These are phyloP conservation scores for Ogataea hybrid DNA, from an alignment of 1,139 yeast genomes.

Conservation along the genomic window DNA sequence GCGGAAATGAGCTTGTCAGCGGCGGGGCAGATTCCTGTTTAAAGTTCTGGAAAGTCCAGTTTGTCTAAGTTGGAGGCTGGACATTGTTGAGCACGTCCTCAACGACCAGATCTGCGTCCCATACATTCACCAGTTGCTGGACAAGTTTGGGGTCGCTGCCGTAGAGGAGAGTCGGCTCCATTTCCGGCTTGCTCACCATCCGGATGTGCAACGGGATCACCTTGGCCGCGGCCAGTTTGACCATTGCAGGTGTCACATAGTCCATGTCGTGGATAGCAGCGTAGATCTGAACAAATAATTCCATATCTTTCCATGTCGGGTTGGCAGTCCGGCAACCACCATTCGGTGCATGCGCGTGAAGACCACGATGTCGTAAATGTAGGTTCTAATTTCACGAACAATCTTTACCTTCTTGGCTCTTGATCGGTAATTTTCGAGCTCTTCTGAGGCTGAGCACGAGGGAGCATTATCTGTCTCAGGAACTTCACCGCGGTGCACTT, in stretches of 20 bases:
- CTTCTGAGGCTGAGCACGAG: background rate
- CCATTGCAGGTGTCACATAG: conserved; percentile 50
- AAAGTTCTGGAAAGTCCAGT: conserved; percentile 60
- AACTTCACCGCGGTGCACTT: conserved; percentile 1
- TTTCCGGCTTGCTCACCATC: conserved; percentile 35
- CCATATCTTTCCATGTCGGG: conserved; percentile 43
- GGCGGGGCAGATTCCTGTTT: conserved; percentile 83
- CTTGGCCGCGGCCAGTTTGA: conserved; percentile 45
- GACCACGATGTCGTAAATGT: conserved; percentile 52
- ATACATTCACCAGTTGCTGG: conserved; percentile 38
- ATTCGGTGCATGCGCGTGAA: conserved; percentile 51
- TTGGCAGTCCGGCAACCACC: conserved; percentile 48
- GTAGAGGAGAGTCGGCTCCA: conserved; percentile 50
- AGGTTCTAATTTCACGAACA: conserved; percentile 45
- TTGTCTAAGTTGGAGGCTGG: conserved; percentile 41
- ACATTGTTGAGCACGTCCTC: conserved; percentile 48
- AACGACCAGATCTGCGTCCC: conserved; percentile 45
- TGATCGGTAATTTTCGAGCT: conserved; percentile 10
- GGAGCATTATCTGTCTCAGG: background rate
- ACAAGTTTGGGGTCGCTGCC: conserved; percentile 49
- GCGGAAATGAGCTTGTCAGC: conserved; percentile 47
- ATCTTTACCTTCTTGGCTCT: conserved; percentile 29
- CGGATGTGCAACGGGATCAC: conserved; percentile 45
- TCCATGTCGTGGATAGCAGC: conserved; percentile 39
- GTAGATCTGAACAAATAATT: conserved; percentile 37